Percentiles rank a stretch among this genome's conserved stretches.
Evolutionary conservation across 345 rosid species (phyloP).

Genomic region (Pistacia vera): DNA sequence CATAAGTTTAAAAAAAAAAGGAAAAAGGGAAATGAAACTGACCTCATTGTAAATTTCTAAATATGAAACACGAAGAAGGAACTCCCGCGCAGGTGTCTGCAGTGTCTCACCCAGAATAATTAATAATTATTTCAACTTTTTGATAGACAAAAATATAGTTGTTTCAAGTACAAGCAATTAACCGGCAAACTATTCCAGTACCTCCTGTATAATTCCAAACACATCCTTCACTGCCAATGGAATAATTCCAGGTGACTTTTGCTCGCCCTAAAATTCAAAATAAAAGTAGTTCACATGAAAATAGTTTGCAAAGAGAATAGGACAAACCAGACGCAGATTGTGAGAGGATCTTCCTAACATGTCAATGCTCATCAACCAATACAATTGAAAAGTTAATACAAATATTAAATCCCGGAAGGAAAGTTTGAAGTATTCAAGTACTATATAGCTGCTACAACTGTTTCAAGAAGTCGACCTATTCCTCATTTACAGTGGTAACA

Average conservation of each 20-base stretch:
- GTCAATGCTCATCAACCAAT: background rate
- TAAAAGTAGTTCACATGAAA: conserved; percentile 1
- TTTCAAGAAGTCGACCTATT: background rate
- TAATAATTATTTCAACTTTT: background rate
- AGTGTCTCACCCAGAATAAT: conserved; percentile 26
- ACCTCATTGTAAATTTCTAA: conserved; percentile 98
- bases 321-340: conserved; percentile 4
- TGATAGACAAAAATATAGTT: conserved; percentile 2
- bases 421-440: background rate
- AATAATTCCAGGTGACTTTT: conserved; percentile 92
- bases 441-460: background rate
- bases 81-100: conserved; percentile 90
- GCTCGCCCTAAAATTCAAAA: conserved; percentile 74
- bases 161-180: background rate
- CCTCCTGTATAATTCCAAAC: conserved; percentile 96
- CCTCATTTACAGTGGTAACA: background rate
- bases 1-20: background rate
- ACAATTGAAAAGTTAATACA: too few relatives aligned
- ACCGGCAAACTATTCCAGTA: conserved; percentile 24
- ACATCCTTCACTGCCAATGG: conserved; percentile 95
- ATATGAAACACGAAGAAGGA: conserved; percentile 97
- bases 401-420: background rate
- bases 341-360: background rate
- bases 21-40: conserved; percentile 19
- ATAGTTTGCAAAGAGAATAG: background rate